Evolutionary conservation across 305 asterid species (phyloP).

Genomic region (Fraxinus latifolia): DNA sequence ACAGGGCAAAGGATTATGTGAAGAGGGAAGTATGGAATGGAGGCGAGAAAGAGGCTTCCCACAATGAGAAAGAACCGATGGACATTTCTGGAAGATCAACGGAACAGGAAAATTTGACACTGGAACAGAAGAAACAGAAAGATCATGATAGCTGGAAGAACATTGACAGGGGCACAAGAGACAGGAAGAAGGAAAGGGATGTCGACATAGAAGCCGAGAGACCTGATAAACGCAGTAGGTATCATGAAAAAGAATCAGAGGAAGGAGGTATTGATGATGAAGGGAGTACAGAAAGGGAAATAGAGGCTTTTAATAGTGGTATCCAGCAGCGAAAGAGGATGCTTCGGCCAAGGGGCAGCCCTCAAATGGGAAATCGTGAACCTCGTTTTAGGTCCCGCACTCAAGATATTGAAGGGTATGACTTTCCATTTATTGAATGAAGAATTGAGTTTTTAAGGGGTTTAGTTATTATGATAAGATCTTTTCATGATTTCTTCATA

Average conservation of each 20-base stretch:
- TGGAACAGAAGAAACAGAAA: conserved; percentile 64
- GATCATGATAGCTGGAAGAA: conserved; percentile 67
- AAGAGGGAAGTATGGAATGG: conserved; percentile 73
- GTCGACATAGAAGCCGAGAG: conserved; percentile 71
- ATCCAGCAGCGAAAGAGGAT: conserved; percentile 89
- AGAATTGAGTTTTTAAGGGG: background rate
- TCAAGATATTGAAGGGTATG: conserved; percentile 87
- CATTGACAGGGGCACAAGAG: conserved; percentile 65
- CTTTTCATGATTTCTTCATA: conserved; percentile 12
- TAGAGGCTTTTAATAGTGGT: conserved; percentile 62
- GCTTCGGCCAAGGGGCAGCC: conserved; percentile 90
- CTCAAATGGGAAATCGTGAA: conserved; percentile 74
- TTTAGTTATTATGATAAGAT: background rate
- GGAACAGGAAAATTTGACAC: conserved; percentile 49
- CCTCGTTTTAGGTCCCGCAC: conserved; percentile 56
- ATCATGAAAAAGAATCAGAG: conserved; percentile 72
- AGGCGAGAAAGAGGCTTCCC: conserved; percentile 59
- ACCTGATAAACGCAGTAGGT: conserved; percentile 62
- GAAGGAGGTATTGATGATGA: conserved; percentile 65
- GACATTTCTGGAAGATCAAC: conserved; percentile 56
- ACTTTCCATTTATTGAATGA: conserved; percentile 13
- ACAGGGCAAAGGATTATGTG: conserved; percentile 64
- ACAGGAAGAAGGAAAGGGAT: conserved; percentile 78
- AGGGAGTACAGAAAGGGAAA: conserved; percentile 66
- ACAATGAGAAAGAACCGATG: conserved; percentile 52